Percentiles rank a stretch among this genome's conserved stretches.
phyloP scores from a whole-genome alignment of 2,329 filamentous ascomycete species.

The Alternaria sp. region DNA sequence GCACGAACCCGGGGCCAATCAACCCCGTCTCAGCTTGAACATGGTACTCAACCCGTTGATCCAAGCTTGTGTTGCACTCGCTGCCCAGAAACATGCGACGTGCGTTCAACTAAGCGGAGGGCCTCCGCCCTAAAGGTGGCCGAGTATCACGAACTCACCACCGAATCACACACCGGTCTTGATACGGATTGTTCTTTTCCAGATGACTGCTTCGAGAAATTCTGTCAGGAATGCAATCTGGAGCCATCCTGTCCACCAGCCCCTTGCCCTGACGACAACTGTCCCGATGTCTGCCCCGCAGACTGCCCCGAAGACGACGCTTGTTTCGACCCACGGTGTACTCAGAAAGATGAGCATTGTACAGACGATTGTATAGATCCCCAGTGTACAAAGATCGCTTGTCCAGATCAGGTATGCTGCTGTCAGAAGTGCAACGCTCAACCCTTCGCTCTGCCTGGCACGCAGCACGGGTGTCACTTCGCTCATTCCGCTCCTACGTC shows the following conservation, averaged over 20 bases:
- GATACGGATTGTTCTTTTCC: slow-evolving; percentile 43
- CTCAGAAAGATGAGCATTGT: slow-evolving; percentile 38
- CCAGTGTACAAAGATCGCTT: slow-evolving; percentile 46
- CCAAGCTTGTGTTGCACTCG: slow-evolving; percentile 40
- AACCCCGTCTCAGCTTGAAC: slow-evolving; percentile 7
- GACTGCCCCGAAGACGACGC: slow-evolving; percentile 42
- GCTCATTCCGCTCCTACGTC: slow-evolving; percentile 43
- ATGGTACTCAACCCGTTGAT: slow-evolving; percentile 18
- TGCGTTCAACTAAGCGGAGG: slow-evolving; percentile 45
- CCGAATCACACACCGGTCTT: slow-evolving; percentile 22
- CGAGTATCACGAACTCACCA: slow-evolving; percentile 39
- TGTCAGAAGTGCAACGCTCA: slow-evolving; percentile 46
- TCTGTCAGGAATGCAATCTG: slow-evolving; percentile 48
- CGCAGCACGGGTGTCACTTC: slow-evolving; percentile 43
- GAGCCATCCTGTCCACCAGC: slow-evolving; percentile 39
- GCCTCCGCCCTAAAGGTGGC: slow-evolving; percentile 43
- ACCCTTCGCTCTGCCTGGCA: slow-evolving; percentile 45
- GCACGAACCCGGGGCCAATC: slow-evolving; percentile 13
- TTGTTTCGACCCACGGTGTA: slow-evolving; percentile 51
- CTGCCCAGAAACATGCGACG: slow-evolving; percentile 26
- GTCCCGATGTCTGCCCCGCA: slow-evolving; percentile 36
- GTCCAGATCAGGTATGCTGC: slow-evolving; percentile 44
- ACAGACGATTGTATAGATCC: slow-evolving; percentile 46
- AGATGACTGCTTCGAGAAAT: slow-evolving; percentile 46
- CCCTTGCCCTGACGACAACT: slow-evolving; percentile 39